phyloP scores from a whole-genome alignment of 768 basidiomycete genomes.

The Tylopilus felleus region DNA sequence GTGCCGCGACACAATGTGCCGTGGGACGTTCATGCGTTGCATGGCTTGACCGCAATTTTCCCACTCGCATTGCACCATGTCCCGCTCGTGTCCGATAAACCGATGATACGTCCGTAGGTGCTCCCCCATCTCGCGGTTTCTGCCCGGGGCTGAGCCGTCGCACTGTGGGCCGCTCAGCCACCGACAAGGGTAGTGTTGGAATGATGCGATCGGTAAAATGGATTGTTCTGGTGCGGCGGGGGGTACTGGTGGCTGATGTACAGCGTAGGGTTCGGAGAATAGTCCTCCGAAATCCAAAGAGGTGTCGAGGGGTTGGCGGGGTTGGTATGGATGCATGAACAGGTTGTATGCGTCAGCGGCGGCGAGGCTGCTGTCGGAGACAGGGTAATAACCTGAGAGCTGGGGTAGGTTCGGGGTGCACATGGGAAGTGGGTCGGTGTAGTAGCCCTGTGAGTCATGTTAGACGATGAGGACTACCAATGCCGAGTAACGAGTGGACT shows the following conservation, averaged over 20 bases:
- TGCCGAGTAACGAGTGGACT: neutral
- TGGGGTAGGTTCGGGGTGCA: neutral
- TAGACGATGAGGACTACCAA: neutral
- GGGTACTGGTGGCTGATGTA: constrained; percentile 15
- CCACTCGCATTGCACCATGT: constrained; percentile 24
- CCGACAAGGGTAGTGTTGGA: constrained; percentile 14
- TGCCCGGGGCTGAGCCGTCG: constrained; percentile 24
- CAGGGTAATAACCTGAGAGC: neutral
- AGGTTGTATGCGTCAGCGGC: neutral
- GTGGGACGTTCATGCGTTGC: constrained; percentile 31
- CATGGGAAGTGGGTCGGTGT: neutral
- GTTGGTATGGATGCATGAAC: neutral
- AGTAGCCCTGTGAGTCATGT: constrained; percentile 10
- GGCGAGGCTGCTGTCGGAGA: neutral
- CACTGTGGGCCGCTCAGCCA: constrained; percentile 26
- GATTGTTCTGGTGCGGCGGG: constrained; percentile 9
- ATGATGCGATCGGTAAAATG: neutral
- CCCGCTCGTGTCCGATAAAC: constrained; percentile 29
- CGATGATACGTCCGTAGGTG: constrained; percentile 19
- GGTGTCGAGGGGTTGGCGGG: neutral
- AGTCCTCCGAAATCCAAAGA: neutral
- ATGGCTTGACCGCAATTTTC: constrained; percentile 18
- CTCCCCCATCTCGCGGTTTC: constrained; percentile 31
- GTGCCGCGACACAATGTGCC: constrained; percentile 29
- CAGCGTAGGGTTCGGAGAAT: neutral